These are phyloP conservation scores for Coprinellus micaceus DNA, from an alignment of 768 basidiomycete species.

Conservation along the genomic window DNA sequence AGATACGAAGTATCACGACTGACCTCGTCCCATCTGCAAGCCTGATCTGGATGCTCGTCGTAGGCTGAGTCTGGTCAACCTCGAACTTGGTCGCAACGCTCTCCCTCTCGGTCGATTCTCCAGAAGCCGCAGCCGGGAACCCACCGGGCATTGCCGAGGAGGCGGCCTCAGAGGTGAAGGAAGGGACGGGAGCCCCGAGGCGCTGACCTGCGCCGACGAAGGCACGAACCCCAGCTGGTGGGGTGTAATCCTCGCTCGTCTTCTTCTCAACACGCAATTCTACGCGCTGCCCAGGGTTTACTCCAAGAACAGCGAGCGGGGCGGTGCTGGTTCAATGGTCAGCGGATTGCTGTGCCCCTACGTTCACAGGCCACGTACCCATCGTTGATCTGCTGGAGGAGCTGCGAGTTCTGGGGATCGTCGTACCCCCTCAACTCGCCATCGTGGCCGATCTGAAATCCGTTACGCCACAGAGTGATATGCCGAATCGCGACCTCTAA, in stretches of 20 bases:
- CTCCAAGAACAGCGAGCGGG: constrained; percentile 72
- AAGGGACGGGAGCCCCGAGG: constrained; percentile 66
- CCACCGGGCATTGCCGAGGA: constrained; percentile 51
- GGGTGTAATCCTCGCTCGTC: constrained; percentile 64
- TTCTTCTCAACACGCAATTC: constrained; percentile 77
- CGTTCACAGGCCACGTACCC: constrained; percentile 46
- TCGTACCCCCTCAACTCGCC: constrained; percentile 83
- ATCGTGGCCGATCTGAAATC: constrained; percentile 81
- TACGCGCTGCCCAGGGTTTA: constrained; percentile 74
- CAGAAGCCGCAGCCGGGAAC: constrained; percentile 40
- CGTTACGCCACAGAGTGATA: constrained; percentile 90
- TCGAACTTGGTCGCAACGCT: constrained; percentile 58
- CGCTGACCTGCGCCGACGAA: constrained; percentile 79
- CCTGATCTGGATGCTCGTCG: constrained; percentile 86
- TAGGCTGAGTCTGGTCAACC: constrained; percentile 79
- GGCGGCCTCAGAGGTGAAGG: constrained; percentile 7
- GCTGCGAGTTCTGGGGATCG: constrained; percentile 64
- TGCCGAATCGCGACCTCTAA: constrained; percentile 60
- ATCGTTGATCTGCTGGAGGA: constrained; percentile 73
- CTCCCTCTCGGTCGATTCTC: constrained; percentile 26
- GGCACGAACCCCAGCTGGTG: constrained; percentile 45
- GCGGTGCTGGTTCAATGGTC: constrained; percentile 53
- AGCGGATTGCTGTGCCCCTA: background rate
- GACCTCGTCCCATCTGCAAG: constrained; percentile 88
- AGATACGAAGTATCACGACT: constrained; percentile 14